Evolutionary conservation across 129 eudicot species (phyloP).

Genomic region (Flaveria ramosissima): DNA sequence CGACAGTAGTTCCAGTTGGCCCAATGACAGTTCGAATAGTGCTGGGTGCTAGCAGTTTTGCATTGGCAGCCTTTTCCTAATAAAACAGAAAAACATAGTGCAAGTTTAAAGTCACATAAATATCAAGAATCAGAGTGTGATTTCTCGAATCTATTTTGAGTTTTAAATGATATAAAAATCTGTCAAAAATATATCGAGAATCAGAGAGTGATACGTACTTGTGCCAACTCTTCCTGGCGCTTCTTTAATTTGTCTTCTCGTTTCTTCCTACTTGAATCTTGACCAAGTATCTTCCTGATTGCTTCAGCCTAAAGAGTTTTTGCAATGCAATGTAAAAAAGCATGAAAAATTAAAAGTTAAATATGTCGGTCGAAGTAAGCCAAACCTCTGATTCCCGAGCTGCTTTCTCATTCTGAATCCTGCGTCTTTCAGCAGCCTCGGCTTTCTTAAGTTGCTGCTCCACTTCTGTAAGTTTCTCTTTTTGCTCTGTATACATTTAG

Average conservation of each 20-base stretch:
- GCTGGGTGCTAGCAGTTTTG: constrained; percentile 52
- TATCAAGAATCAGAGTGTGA: not conserved
- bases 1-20: constrained; percentile 78
- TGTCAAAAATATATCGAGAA: not conserved
- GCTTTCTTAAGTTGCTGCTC: constrained; percentile 93
- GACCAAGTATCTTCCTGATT: constrained; percentile 92
- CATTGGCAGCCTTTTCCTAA: constrained; percentile 81
- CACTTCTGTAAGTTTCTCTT: constrained; percentile 85
- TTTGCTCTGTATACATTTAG: constrained; percentile 56
- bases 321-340: not conserved
- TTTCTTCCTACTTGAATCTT: constrained; percentile 91
- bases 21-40: constrained; percentile 69
- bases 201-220: constrained; percentile 41
- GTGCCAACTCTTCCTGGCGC: constrained; percentile 93
- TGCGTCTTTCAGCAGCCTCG: constrained; percentile 94
- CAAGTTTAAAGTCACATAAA: not conserved
- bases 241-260: constrained; percentile 89
- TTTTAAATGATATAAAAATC: not conserved
- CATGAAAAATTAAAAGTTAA: not conserved
- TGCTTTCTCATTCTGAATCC: constrained; percentile 89
- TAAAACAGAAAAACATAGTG: not conserved
- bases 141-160: not conserved
- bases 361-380: not conserved
- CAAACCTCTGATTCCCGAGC: constrained; percentile 91
- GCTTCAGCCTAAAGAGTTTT: constrained; percentile 78